Base-by-base conservation (phyloP, 2,329 filamentous ascomycete genomes). In the Verticillium isaacii region DNA sequence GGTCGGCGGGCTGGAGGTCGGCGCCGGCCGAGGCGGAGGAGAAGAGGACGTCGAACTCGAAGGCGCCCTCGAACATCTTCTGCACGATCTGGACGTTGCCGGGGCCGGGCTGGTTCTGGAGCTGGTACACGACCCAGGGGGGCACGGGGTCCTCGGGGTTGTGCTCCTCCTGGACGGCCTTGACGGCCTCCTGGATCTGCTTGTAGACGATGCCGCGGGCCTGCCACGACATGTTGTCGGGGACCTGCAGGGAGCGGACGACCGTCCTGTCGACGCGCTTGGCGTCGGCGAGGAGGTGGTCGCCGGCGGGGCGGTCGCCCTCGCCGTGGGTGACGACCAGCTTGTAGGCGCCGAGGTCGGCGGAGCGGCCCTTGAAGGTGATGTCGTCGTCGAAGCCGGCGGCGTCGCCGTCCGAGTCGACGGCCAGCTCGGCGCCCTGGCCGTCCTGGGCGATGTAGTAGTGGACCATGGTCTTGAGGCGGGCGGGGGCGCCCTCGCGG, bases 11-110 rank as follows among this genome's bases (percentile, higher is more conserved):
- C 5, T 77, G 82, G 39, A 85, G 66, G 19, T 83, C 80, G 66
- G 80, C 79, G 32, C 76, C 72, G 9, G 64, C 63, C 2, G 91
- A 92, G 39, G 60, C 66, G 5, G 91, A 92, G 15, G 65, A 67
- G 78, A 93, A 97, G 57, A 98, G 82, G 60, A 98, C 82, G 72
- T 98, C 95, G 68, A 98, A 98, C 79, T 93, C 92, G 70, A 98
- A 99, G 1, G 88, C 75, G 1, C 95, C 94, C 68, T 93, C 85
- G 68, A 97, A 98, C 2, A 93, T 86, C 77, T 97, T 97, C 75
- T 99, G 92, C 17, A 98, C 82, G 50, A 97, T 78, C 66, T 99
- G 94, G 15, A 92, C 78, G 70, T 98, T 98, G 34, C 93, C 94
- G 14, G 76, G 69, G 5, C 84, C 86, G 2, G 90, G 88, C 36